Percentiles rank a stretch among this genome's conserved stretches.
These are phyloP conservation scores for Cystofilobasidium macerans DNA, from an alignment of 768 basidiomycete species.

Conservation along the genomic window DNA sequence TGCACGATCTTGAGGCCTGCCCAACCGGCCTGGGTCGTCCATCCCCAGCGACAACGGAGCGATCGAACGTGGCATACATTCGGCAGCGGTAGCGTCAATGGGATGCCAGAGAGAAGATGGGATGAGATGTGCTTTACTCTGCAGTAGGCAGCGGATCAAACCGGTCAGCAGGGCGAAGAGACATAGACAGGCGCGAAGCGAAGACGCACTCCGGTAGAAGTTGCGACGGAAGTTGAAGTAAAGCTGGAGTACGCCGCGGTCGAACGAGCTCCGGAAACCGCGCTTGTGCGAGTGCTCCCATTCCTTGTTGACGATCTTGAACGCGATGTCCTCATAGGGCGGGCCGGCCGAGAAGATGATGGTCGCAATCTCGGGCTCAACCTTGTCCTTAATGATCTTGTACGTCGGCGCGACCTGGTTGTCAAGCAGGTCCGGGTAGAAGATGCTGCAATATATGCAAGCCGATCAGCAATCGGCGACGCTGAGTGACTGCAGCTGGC, in stretches of 20 bases:
- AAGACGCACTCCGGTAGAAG: constrained; percentile 41
- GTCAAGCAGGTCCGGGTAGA: constrained; percentile 97
- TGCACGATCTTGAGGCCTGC: too few relatives aligned
- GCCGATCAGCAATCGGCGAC: too few relatives aligned
- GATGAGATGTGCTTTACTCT: too few relatives aligned
- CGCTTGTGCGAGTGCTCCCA: constrained; percentile 99
- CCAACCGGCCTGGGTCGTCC: too few relatives aligned
- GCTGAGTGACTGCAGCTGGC: too few relatives aligned
- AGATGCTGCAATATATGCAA: constrained; percentile 67
- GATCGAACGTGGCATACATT: too few relatives aligned
- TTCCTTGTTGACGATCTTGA: constrained; percentile 90
- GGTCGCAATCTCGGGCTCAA: constrained; percentile 88
- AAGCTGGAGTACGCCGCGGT: constrained; percentile 85
- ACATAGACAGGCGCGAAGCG: too few relatives aligned
- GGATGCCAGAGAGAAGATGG: too few relatives aligned
- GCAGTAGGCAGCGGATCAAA: too few relatives aligned
- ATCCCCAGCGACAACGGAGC: too few relatives aligned
- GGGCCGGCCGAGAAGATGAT: constrained; percentile 92
- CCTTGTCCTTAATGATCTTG: constrained; percentile 83
- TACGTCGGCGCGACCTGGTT: constrained; percentile 65
- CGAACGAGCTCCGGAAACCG: constrained; percentile 93
- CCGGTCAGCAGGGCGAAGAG: too few relatives aligned
- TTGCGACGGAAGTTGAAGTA: constrained; percentile 95
- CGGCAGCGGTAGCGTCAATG: too few relatives aligned
- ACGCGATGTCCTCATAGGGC: constrained; percentile 97